phyloP scores from a whole-genome alignment of 345 rosid species.

The Gossypium anomalum region DNA sequence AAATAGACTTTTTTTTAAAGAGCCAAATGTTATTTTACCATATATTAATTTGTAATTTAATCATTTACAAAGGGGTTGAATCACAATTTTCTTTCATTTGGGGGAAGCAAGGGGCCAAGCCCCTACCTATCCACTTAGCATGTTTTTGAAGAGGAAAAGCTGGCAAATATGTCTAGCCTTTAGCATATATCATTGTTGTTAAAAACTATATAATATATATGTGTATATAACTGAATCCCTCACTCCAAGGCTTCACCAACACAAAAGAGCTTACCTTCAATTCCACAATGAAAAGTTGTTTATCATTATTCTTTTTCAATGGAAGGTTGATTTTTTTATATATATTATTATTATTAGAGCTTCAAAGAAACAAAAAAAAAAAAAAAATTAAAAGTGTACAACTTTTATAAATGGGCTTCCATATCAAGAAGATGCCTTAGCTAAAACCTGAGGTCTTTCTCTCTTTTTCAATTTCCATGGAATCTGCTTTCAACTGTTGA shows the following conservation, averaged over 20 bases:
- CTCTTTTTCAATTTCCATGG: slow-evolving; percentile 6
- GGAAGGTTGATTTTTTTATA: background rate
- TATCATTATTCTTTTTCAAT: slow-evolving; percentile 43
- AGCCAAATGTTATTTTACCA: too few species aligned
- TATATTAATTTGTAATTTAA: too few species aligned
- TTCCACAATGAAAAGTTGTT: slow-evolving; percentile 41
- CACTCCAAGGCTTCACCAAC: slow-evolving; percentile 44
- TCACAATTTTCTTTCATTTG: too few species aligned
- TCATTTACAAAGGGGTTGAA: too few species aligned
- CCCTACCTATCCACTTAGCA: background rate
- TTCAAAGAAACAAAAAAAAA: slow-evolving; percentile 23
- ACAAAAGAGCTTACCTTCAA: slow-evolving; percentile 47
- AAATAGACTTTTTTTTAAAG: too few species aligned
- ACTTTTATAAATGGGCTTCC: slow-evolving; percentile 38
- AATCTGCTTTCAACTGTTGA: slow-evolving; percentile 46
- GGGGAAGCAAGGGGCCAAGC: too few species aligned
- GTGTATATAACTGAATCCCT: slow-evolving; percentile 23
- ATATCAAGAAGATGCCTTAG: slow-evolving; percentile 43
- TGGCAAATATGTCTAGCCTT: slow-evolving; percentile 24
- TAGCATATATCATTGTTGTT: slow-evolving; percentile 27
- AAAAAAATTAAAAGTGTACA: slow-evolving; percentile 26
- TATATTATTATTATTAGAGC: background rate
- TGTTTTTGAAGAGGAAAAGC: slow-evolving; percentile 31
- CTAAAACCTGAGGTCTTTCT: background rate
- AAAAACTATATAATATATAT: background rate